Conservation (phyloP, 768 basidiomycete species). For the Xerocomellus amylosporus region DNA sequence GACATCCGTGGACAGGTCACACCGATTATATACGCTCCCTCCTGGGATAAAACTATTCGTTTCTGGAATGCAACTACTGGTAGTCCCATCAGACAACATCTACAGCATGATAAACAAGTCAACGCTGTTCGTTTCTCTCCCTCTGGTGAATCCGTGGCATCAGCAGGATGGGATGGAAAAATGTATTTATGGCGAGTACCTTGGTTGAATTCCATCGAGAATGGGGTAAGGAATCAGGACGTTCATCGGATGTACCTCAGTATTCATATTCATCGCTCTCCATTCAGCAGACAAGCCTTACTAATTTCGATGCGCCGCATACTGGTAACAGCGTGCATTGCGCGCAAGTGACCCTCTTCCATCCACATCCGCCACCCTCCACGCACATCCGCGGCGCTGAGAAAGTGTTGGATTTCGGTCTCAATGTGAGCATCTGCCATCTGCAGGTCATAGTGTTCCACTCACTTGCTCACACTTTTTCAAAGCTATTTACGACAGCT, state of each 20-base stretch:
- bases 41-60: background rate
- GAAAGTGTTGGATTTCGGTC: background rate
- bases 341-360: background rate
- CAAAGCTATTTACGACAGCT: background rate
- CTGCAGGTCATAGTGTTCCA: no score
- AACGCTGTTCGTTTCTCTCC: background rate
- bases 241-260: no score
- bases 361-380: no score
- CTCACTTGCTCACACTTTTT: background rate
- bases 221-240: no score
- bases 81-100: background rate
- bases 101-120: background rate
- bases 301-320: background rate
- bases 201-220: background rate
- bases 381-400: background rate
- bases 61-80: constrained; percentile 3
- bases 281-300: background rate
- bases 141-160: background rate
- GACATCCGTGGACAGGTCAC: no score
- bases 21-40: no score
- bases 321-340: background rate
- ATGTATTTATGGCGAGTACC: background rate
- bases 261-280: background rate
- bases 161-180: background rate
- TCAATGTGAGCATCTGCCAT: background rate